Evolutionary conservation across 176 grass and related monocot species (phyloP), one percentile per base, ranked within the genome.

Genomic region (Puya raimondii): DNA sequence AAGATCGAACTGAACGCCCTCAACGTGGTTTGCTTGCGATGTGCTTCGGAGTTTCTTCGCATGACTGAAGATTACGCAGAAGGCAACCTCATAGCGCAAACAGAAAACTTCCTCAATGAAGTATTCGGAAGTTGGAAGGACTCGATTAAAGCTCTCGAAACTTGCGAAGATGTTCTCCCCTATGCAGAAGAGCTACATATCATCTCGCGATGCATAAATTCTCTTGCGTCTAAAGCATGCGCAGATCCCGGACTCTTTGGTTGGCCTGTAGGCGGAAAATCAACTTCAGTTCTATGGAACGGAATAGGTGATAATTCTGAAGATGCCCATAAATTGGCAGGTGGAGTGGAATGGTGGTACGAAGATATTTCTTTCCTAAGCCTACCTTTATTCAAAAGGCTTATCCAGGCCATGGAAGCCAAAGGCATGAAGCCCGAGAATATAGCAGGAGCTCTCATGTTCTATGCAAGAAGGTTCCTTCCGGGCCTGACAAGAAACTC

Each of bases 21-120:
- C 18, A 96, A 96, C 68, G 88, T 91, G 54, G 87, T 96, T 64
- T 74, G 74, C 69, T 70, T 91, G 33, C 85, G 85, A 0, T 96
- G 91, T 71, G 85, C 91, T 12, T 85, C 91, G 8, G 82, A 88
- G 76, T 88, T 84, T 81, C 83, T 96, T 7, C 73, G 68, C 50
- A 96, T 96, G 91, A 91, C 85, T 13, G 91, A 96, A 79, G 88
- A 96, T 51, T 84, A 88, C 66, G 86, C 81, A 11, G 74, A 87
- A 68, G 82, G 85, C 33, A 96, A 96, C 81, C 86, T 96, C 11
- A 91, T 96, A 50, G 69, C 85, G 33, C 88, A 77, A 72, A 73
- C 91, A 16, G 91, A 91, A 76, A 79, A 80, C 16, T 91, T 96
- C 85, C 83, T 96, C 3, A 80, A 76, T 68, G 73, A 68, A 51